Percentiles rank a stretch among this genome's conserved stretches.
phyloP scores from a whole-genome alignment of 805 yeast species.

The Metschnikowia orientalis region DNA sequence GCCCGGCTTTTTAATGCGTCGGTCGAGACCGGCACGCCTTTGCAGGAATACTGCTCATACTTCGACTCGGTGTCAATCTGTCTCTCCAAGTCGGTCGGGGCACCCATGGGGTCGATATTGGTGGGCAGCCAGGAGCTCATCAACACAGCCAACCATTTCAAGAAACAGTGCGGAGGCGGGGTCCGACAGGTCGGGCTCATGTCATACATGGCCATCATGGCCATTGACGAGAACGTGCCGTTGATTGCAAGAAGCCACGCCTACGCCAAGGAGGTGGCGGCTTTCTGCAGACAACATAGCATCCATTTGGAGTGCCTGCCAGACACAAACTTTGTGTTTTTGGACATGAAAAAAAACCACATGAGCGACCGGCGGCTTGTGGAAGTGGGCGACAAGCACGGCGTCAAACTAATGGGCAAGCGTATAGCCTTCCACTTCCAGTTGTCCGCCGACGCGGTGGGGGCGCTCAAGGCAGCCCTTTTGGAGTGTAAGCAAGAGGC shows the following conservation, averaged over 20 bases:
- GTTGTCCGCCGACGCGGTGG: conserved; percentile 28
- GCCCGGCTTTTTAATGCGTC: conserved; percentile 95
- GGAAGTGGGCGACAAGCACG: conserved; percentile 52
- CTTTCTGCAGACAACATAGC: conserved; percentile 49
- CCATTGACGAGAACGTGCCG: conserved; percentile 69
- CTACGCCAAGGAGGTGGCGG: conserved; percentile 50
- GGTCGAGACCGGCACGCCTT: conserved; percentile 62
- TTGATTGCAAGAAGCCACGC: conserved; percentile 48
- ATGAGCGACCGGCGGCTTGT: conserved; percentile 56
- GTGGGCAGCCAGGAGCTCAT: conserved; percentile 64
- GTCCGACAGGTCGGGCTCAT: conserved; percentile 84
- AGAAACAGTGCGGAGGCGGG: conserved; percentile 92
- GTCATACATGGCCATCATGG: conserved; percentile 74
- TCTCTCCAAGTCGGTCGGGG: conserved; percentile 85
- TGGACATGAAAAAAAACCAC: conserved; percentile 51
- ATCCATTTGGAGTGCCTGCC: conserved; percentile 67
- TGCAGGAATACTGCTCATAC: conserved; percentile 64
- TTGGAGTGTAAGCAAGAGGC: conserved; percentile 55
- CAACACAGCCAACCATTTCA: conserved; percentile 73
- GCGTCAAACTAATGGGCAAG: conserved; percentile 63
- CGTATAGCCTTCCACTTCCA: conserved; percentile 77
- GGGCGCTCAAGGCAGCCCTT: conserved; percentile 45
- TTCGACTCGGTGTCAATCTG: conserved; percentile 91
- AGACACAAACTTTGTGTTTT: conserved; percentile 78
- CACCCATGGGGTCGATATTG: conserved; percentile 86